These are phyloP conservation scores for Exophiala sp. DNA, from an alignment of 2,329 filamentous ascomycete species.

Conservation along the genomic window DNA sequence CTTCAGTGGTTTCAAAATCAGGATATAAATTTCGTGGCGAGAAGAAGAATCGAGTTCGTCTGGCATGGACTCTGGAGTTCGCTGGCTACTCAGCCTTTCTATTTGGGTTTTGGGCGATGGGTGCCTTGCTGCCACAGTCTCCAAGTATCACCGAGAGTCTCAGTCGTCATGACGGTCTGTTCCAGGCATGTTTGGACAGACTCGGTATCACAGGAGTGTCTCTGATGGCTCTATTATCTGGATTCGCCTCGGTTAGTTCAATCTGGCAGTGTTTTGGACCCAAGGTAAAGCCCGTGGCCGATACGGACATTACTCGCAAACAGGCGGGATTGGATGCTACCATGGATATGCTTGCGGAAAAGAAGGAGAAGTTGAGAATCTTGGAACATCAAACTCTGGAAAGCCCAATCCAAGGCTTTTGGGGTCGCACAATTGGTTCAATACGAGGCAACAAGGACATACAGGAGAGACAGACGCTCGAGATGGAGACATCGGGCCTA, in stretches of 20 bases:
- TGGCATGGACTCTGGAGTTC: conserved; percentile 63
- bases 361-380: conserved; percentile 63
- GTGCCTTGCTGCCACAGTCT: conserved; percentile 56
- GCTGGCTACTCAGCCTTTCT: conserved; percentile 66
- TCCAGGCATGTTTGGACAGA: conserved; percentile 57
- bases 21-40: conserved; percentile 63
- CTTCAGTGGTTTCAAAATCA: conserved; percentile 55
- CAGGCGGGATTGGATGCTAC: conserved; percentile 75
- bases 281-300: conserved; percentile 62
- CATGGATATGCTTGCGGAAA: conserved; percentile 72
- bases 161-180: conserved; percentile 42
- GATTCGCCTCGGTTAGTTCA: conserved; percentile 82
- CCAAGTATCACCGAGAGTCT: conserved; percentile 38
- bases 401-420: conserved; percentile 53
- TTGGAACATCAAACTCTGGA: conserved; percentile 63
- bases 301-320: conserved; percentile 72
- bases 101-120: conserved; percentile 71
- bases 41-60: conserved; percentile 54
- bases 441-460: conserved; percentile 53
- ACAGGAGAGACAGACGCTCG: conserved; percentile 53
- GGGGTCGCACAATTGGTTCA: conserved; percentile 70
- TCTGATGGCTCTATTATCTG: conserved; percentile 81
- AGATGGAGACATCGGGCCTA: conserved; percentile 74
- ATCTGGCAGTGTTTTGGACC: conserved; percentile 80
- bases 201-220: conserved; percentile 83